Base-by-base conservation (phyloP, 2,329 filamentous ascomycete species). In the Amauroascus verrucosus region DNA sequence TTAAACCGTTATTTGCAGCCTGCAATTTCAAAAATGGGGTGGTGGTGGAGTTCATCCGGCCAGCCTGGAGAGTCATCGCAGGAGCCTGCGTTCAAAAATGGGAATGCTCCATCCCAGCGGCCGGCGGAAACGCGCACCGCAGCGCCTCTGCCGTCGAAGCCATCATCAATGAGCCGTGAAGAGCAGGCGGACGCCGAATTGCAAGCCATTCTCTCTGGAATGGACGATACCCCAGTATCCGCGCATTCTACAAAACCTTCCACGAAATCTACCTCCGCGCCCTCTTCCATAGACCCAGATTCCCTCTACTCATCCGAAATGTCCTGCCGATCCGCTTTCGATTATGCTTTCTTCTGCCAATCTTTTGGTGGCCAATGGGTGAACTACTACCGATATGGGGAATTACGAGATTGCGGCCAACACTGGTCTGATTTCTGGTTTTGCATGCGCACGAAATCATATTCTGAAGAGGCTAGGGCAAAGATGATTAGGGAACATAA, bases 371-470 rank as follows among this genome's bases (percentile, higher is more conserved):
- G 91, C 0, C 90, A 97, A 68, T 95, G 90, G 76, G 89, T 86
- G 63, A 83, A 88, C 63, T 79, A 97, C 35, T 98, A 97, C 76
- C 85, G 93, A 37, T 84, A 88, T 65, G 93, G 93, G 57, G 73
- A 76, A 40, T 74, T 95, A 63, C 81, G 84, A 43, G 77, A 80
- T 2, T 98, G 93, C 76, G 81, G 77, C 57, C 85, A 94, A 60
- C 83, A 89, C 58, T 96, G 91, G 89, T 80, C 84, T 57, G 87
- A 95, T 69, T 97, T 95, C 71, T 95, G 90, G 86, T 91, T 96
- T 73, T 98, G 93, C 76, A 96, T 97, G 90, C 83, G 87, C 59
- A 83, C 83, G 35, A 83, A 85, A 63, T 77, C 78, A 1, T 82
- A 82, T 63, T 69, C 76, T 0, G 77, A 80, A 22, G 71, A 76